Percentiles rank a stretch among this genome's conserved stretches.
Evolutionary conservation across 2,329 filamentous ascomycete genomes (phyloP).

Genomic region (Aureobasidium musti): DNA sequence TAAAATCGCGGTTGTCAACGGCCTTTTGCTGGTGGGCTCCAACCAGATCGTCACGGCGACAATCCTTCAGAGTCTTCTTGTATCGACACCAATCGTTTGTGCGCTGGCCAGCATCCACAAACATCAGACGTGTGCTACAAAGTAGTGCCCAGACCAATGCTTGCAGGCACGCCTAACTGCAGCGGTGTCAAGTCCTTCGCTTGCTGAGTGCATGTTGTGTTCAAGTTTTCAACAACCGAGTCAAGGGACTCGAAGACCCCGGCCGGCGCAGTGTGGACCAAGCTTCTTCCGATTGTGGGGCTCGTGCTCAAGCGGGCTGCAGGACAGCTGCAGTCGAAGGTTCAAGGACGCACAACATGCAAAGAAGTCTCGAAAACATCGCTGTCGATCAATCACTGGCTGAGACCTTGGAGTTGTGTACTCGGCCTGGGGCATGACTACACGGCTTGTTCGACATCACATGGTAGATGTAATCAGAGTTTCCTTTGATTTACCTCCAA

Average conservation of each 20-base stretch:
- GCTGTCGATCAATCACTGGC: constrained; percentile 16
- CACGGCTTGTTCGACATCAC: not conserved
- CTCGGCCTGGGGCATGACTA: not conserved
- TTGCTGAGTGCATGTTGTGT: constrained; percentile 6
- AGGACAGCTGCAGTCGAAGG: not conserved
- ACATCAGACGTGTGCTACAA: not conserved
- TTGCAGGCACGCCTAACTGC: not conserved
- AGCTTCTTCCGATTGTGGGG: not conserved
- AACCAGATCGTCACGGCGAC: not conserved
- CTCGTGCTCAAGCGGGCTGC: constrained; percentile 6
- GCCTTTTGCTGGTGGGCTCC: not conserved
- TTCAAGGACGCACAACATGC: constrained; percentile 16
- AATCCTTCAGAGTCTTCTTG: not conserved
- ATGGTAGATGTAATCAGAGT: not conserved
- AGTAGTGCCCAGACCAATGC: not conserved
- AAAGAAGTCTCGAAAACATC: not conserved
- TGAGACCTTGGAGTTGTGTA: not conserved
- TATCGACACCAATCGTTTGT: not conserved
- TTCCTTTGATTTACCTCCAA: not conserved
- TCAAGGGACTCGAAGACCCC: not conserved
- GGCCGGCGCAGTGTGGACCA: not conserved
- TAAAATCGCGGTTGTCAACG: constrained; percentile 6
- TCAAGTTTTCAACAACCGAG: not conserved
- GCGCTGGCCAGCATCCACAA: too few relatives aligned
- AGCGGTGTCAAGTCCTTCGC: not conserved